Conservation (phyloP, 2,329 filamentous ascomycete species). For the Cladosporium sp. region DNA sequence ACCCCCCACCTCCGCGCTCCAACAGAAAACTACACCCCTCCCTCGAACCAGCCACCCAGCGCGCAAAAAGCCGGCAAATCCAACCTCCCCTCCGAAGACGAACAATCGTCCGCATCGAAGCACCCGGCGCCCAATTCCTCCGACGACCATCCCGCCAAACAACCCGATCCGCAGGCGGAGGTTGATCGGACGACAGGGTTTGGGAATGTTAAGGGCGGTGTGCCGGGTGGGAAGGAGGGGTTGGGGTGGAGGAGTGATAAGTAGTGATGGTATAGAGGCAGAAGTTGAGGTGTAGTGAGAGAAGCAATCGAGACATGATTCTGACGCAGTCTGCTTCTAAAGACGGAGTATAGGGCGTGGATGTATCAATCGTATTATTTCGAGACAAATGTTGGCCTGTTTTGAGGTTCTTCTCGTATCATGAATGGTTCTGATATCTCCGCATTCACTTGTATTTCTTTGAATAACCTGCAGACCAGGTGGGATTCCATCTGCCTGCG, state of each 20-base stretch:
- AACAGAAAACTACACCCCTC: not conserved
- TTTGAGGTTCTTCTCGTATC: no score
- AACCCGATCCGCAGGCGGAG: constrained; percentile 33
- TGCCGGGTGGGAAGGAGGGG: constrained; percentile 34
- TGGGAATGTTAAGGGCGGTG: constrained; percentile 23
- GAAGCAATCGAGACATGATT: no score
- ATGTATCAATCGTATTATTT: no score
- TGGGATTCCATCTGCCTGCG: no score
- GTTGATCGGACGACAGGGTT: constrained; percentile 34
- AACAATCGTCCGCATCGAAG: constrained; percentile 30
- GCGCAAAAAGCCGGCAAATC: constrained; percentile 3
- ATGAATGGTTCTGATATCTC: no score
- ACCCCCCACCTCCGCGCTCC: not conserved
- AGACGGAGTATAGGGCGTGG: no score
- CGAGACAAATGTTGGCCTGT: no score
- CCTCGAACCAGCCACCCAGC: constrained; percentile 1
- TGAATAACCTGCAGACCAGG: no score
- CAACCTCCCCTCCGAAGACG: not conserved
- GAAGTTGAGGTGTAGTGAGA: constrained; percentile 5
- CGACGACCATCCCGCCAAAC: constrained; percentile 36
- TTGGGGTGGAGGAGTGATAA: constrained; percentile 15
- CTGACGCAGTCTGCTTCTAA: no score
- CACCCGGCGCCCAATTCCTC: constrained; percentile 22
- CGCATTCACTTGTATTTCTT: no score
- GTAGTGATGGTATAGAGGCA: constrained; percentile 7